Conservation (phyloP, 2,329 filamentous ascomycete genomes). For the Botrytis fabae region DNA sequence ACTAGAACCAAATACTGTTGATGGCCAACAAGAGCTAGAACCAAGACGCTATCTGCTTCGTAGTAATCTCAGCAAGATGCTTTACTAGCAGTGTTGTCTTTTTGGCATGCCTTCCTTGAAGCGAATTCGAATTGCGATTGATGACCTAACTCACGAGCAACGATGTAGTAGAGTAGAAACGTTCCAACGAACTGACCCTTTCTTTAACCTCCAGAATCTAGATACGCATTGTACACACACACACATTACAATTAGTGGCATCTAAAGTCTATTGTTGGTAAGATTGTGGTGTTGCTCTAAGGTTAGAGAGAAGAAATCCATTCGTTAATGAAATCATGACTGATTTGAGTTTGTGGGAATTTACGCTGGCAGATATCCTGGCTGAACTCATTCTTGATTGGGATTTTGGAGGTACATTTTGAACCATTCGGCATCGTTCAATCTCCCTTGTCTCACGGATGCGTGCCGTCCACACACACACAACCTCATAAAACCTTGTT, state of each 20-base stretch:
- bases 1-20: background rate
- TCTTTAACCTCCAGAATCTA: background rate
- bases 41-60: background rate
- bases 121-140: background rate
- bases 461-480: constrained; percentile 11
- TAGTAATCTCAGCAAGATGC: background rate
- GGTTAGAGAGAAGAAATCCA: background rate
- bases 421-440: constrained; percentile 21
- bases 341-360: constrained; percentile 1
- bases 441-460: constrained; percentile 24
- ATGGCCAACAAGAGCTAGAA: background rate
- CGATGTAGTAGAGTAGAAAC: background rate
- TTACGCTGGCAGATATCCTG: background rate
- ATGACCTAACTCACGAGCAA: background rate
- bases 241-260: background rate
- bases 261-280: background rate
- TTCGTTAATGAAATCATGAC: background rate
- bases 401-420: background rate
- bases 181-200: background rate
- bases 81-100: background rate
- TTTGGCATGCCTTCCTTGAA: background rate
- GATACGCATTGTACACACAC: background rate
- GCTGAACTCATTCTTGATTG: background rate
- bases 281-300: background rate
- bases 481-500: constrained; percentile 19